Evolutionary conservation across 768 basidiomycete genomes (phyloP).

Genomic region (Calocera cornea): DNA sequence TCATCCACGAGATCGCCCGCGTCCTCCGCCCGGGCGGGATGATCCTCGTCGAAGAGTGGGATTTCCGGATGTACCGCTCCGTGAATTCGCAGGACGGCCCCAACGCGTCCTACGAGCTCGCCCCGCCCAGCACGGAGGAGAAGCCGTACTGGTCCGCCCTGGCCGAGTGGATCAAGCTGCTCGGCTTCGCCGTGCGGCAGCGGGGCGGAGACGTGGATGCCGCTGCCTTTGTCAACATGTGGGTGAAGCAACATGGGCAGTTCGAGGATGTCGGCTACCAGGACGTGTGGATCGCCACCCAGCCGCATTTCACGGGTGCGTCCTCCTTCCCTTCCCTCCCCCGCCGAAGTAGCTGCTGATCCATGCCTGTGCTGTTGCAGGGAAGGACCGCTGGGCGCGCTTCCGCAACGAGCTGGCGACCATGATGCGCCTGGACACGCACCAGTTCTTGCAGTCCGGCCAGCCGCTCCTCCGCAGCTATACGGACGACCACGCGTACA

Average conservation of each 20-base stretch:
- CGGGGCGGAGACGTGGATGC: constrained; percentile 54
- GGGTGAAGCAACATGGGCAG: constrained; percentile 40
- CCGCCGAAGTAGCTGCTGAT: background rate
- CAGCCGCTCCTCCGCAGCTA: background rate
- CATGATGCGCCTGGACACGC: background rate
- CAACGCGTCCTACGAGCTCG: constrained; percentile 18
- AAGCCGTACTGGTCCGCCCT: constrained; percentile 35
- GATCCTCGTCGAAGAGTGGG: constrained; percentile 52
- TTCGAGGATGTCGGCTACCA: constrained; percentile 36
- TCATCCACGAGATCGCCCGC: constrained; percentile 54
- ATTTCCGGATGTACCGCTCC: constrained; percentile 49
- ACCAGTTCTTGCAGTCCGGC: background rate
- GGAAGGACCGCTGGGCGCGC: background rate
- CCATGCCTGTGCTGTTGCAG: background rate
- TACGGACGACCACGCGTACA: background rate
- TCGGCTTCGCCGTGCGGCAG: constrained; percentile 38
- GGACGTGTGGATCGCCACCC: constrained; percentile 51
- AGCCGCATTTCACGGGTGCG: constrained; percentile 23
- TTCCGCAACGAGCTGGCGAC: background rate
- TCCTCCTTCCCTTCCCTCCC: background rate
- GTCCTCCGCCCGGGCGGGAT: constrained; percentile 61
- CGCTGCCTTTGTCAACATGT: constrained; percentile 39
- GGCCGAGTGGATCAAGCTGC: constrained; percentile 47
- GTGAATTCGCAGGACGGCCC: constrained; percentile 27
- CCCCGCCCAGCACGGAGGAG: constrained; percentile 29